phyloP scores from a whole-genome alignment of 2,329 filamentous ascomycete genomes.

The Pseudogymnoascus sp. region DNA sequence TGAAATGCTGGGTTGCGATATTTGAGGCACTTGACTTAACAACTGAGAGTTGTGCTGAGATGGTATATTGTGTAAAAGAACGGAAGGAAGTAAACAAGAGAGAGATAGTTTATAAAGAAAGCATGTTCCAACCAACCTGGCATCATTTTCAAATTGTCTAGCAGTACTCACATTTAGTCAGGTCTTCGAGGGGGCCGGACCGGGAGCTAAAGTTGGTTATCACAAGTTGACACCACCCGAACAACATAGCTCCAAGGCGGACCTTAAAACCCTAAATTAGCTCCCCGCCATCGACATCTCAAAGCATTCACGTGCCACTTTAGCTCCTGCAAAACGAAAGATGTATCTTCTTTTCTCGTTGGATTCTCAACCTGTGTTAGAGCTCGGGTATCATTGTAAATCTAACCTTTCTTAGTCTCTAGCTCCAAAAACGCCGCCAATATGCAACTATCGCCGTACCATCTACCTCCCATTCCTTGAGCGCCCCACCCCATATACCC shows the following conservation, averaged over 20 bases:
- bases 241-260: background rate
- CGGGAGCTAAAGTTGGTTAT: constrained; percentile 1
- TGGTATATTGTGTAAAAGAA: background rate
- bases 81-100: background rate
- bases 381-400: constrained; percentile 4
- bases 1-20: background rate
- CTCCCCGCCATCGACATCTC: background rate
- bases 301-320: background rate
- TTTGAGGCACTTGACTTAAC: background rate
- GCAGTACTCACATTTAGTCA: background rate
- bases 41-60: background rate
- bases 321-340: background rate
- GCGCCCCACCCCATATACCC: background rate
- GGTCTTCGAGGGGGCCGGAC: background rate
- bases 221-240: background rate
- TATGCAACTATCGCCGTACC: background rate
- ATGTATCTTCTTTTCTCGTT: background rate
- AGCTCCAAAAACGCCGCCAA: constrained; percentile 2
- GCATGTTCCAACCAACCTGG: background rate
- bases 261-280: constrained; percentile 1
- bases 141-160: background rate
- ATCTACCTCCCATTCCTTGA: background rate
- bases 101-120: background rate
- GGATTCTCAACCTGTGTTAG: background rate
- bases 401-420: background rate